These are phyloP conservation scores for Termitomyces sp. DNA, from an alignment of 768 basidiomycete species.

Conservation along the genomic window DNA sequence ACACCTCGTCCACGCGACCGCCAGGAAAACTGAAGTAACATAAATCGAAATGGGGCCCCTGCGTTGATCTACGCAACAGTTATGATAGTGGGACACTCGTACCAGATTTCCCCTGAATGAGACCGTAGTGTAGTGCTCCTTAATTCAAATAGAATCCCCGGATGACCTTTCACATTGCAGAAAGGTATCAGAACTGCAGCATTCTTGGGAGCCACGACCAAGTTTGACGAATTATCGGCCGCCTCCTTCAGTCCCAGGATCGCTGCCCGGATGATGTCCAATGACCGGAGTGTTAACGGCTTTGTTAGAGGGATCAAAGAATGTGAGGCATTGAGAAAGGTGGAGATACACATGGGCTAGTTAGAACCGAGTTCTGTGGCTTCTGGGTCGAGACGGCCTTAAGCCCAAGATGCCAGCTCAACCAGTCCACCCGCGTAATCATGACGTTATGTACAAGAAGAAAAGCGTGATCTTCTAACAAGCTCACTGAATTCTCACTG, in stretches of 20 bases:
- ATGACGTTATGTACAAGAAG: neutral
- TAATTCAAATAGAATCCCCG: slow-evolving; percentile 71
- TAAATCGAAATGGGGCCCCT: neutral
- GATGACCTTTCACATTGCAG: slow-evolving; percentile 65
- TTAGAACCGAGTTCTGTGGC: neutral
- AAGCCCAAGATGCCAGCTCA: neutral
- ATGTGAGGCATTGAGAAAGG: slow-evolving; percentile 14
- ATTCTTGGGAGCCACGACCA: slow-evolving; percentile 22
- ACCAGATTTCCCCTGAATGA: slow-evolving; percentile 87
- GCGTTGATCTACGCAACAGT: neutral
- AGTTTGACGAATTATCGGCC: neutral
- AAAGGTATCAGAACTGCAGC: slow-evolving; percentile 77
- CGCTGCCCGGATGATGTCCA: slow-evolving; percentile 25
- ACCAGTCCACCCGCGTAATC: neutral
- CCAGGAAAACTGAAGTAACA: slow-evolving; percentile 63
- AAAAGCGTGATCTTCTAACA: neutral
- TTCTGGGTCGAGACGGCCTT: neutral
- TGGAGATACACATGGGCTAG: neutral
- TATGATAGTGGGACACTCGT: slow-evolving; percentile 3
- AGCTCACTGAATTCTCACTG: no score
- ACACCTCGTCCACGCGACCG: slow-evolving; percentile 63
- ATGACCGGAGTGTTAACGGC: slow-evolving; percentile 36
- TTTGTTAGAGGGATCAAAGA: slow-evolving; percentile 27
- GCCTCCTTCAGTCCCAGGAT: slow-evolving; percentile 11
- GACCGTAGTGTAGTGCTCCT: slow-evolving; percentile 58